A percentile compares a stretch with the other conserved stretches of the same genome.
Evolutionary conservation across 495 filamentous ascomycete species (phyloP).

Genomic region (Neurospora sp.): DNA sequence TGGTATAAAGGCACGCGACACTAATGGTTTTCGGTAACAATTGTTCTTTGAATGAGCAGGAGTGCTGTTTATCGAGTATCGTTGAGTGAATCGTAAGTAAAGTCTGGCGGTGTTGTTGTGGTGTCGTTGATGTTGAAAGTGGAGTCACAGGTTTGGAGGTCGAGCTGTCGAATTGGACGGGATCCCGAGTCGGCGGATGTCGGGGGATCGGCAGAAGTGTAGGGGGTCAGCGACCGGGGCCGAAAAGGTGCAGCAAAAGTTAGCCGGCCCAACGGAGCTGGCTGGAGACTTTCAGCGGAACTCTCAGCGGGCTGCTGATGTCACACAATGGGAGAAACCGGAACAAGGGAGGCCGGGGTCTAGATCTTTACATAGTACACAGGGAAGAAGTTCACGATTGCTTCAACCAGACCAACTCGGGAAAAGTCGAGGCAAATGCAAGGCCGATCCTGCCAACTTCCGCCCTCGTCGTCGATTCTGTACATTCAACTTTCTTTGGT

Average conservation of each 20-base stretch:
- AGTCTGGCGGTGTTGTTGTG: neutral
- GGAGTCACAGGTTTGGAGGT: neutral
- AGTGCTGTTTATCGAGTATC: neutral
- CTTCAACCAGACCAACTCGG: neutral
- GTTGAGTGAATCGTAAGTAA: neutral
- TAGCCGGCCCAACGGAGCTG: constrained; percentile 9
- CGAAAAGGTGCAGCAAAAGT: neutral
- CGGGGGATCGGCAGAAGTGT: constrained; percentile 16
- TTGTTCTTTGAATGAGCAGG: neutral
- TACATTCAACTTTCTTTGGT: neutral
- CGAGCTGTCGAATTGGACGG: neutral
- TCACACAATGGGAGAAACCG: constrained; percentile 15
- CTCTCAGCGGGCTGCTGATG: constrained; percentile 4
- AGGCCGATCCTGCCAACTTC: constrained; percentile 7
- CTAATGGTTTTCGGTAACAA: neutral
- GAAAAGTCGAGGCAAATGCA: constrained; percentile 2
- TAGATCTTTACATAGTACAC: neutral
- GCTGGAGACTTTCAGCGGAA: neutral
- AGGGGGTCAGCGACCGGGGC: constrained; percentile 2
- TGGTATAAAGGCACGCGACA: neutral
- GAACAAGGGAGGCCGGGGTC: constrained; percentile 4
- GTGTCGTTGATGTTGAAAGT: neutral
- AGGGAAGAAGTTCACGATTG: neutral
- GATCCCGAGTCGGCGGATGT: constrained; percentile 17
- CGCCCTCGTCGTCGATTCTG: neutral